Evolutionary conservation across 306 rosid genomes (phyloP).

Genomic region (Cicer cuneatum): DNA sequence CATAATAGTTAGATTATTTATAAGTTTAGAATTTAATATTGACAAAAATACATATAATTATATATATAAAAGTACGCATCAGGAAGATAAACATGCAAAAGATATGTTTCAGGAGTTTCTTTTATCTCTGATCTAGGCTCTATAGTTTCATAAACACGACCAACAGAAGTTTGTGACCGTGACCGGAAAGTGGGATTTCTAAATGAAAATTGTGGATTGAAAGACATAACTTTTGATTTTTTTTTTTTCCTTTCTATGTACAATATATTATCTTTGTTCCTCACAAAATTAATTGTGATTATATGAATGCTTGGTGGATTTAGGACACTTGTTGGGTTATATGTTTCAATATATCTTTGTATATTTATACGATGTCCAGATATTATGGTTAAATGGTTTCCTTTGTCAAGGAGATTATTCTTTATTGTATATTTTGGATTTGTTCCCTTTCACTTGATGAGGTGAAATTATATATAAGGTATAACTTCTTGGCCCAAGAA

Average conservation of each 20-base stretch:
- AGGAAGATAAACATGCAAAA: constrained; percentile 52
- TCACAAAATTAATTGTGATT: constrained; percentile 11
- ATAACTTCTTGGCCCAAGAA: constrained; percentile 43
- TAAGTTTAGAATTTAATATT: no score
- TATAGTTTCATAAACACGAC: constrained; percentile 48
- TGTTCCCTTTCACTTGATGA: constrained; percentile 15
- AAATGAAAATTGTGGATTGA: constrained; percentile 27
- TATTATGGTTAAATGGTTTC: constrained; percentile 16
- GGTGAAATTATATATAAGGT: constrained; percentile 34
- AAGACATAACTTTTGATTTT: constrained; percentile 48
- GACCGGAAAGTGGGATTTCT: constrained; percentile 39
- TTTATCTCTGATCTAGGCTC: constrained; percentile 51
- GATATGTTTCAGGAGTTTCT: constrained; percentile 49
- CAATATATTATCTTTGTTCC: not conserved
- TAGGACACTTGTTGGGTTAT: not conserved
- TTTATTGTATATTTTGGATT: constrained; percentile 43
- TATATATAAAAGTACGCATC: constrained; percentile 34
- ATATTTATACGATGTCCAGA: not conserved
- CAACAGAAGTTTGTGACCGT: no score
- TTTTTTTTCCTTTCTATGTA: not conserved
- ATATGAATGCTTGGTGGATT: constrained; percentile 18
- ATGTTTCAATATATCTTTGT: constrained; percentile 6
- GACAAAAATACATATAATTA: no score
- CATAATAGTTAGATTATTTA: no score
- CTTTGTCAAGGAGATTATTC: constrained; percentile 51